Conservation (phyloP, 192 early-diverging fungal genomes). For the Linnemannia elongata region DNA sequence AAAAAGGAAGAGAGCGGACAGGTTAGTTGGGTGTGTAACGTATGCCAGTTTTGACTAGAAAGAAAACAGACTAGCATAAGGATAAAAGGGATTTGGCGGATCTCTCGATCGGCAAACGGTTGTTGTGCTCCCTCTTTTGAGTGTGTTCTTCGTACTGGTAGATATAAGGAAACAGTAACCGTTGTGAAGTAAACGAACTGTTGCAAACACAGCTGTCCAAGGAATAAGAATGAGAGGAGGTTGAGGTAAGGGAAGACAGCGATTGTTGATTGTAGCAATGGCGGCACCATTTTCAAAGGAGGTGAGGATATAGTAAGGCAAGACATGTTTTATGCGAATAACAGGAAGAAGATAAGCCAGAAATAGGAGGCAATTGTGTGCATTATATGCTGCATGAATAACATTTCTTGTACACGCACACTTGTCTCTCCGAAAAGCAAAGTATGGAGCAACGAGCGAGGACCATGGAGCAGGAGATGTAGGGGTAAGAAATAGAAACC, state of each 20-base stretch:
- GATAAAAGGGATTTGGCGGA: constrained; percentile 3
- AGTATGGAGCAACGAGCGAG: no score
- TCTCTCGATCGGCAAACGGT: constrained; percentile 6
- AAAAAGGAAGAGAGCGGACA: neutral
- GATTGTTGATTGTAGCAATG: neutral
- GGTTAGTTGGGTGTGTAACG: constrained; percentile 9
- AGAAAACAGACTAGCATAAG: constrained; percentile 1
- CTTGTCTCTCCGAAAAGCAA: neutral
- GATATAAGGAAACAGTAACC: neutral
- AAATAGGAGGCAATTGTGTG: no score
- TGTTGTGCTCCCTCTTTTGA: neutral
- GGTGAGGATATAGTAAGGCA: neutral
- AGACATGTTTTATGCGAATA: neutral
- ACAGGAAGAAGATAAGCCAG: no score
- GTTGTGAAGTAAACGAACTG: neutral
- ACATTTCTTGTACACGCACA: neutral
- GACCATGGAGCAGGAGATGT: neutral
- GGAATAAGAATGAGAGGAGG: neutral
- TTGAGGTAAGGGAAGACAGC: neutral
- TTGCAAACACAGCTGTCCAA: neutral
- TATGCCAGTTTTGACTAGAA: constrained; percentile 3
- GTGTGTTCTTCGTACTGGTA: neutral
- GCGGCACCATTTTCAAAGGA: neutral
- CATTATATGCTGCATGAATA: neutral
- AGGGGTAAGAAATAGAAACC: neutral